Evolutionary conservation across 441 rosid species (phyloP).

Genomic region (Pelargonium exstipulatum): DNA sequence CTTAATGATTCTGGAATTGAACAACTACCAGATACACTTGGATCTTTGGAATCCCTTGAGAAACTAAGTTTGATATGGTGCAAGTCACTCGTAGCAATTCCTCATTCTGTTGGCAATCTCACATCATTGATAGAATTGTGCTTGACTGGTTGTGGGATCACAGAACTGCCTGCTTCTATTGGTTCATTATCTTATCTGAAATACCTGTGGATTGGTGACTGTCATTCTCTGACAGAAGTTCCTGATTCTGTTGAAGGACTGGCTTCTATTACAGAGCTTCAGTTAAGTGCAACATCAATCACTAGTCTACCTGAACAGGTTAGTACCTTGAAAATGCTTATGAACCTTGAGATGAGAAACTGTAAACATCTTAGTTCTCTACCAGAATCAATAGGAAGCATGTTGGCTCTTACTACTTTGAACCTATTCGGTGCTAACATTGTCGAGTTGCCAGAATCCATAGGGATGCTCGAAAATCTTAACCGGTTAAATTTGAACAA

Average conservation of each 20-base stretch:
- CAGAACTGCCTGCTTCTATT: constrained; percentile 36
- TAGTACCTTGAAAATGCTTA: constrained; percentile 34
- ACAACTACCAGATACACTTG: constrained; percentile 43
- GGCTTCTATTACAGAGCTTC: constrained; percentile 32
- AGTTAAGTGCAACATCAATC: constrained; percentile 38
- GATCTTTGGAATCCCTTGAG: constrained; percentile 43
- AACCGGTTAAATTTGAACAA: constrained; percentile 25
- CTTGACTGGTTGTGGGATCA: constrained; percentile 22
- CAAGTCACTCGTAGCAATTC: constrained; percentile 32
- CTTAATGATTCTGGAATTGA: constrained; percentile 32
- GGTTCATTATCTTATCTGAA: constrained; percentile 35
- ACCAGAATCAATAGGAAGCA: constrained; percentile 40
- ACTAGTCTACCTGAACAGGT: constrained; percentile 40
- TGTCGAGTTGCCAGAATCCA: constrained; percentile 40
- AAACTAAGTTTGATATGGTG: constrained; percentile 38
- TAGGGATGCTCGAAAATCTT: constrained; percentile 47
- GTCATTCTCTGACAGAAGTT: constrained; percentile 27
- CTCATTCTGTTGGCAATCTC: constrained; percentile 38
- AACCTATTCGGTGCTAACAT: constrained; percentile 34
- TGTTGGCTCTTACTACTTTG: constrained; percentile 35
- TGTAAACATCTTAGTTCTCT: constrained; percentile 36
- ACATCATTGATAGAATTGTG: constrained; percentile 28
- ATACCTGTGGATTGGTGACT: constrained; percentile 32
- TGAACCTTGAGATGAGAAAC: constrained; percentile 32
- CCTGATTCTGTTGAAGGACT: constrained; percentile 45